Evolutionary conservation across 176 grass and related monocot species (phyloP).

Genomic region (Aechmea fasciata): DNA sequence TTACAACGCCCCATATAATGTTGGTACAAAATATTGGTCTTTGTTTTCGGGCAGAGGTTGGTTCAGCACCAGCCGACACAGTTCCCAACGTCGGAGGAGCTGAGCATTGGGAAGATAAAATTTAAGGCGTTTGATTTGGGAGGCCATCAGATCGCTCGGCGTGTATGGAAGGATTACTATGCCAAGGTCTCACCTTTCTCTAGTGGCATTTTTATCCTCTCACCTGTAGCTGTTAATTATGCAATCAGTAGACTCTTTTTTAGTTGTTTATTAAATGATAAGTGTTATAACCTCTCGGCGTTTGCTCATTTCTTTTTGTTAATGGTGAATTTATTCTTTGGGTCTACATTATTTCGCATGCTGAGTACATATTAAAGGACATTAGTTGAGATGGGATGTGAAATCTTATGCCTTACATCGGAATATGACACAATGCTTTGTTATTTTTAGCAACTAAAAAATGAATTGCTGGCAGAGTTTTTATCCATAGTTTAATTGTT

Average conservation of each 20-base stretch:
- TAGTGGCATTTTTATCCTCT: background rate
- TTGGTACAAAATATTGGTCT: background rate
- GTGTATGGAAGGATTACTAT: constrained; percentile 97
- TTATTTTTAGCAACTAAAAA: background rate
- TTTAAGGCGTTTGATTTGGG: constrained; percentile 92
- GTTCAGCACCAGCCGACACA: constrained; percentile 89
- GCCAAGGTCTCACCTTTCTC: constrained; percentile 51
- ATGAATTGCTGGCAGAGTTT: background rate
- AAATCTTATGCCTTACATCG: background rate
- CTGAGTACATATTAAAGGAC: background rate
- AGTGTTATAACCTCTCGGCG: background rate
- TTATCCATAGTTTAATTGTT: background rate
- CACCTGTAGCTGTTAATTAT: background rate
- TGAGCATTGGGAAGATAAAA: constrained; percentile 79
- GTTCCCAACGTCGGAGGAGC: constrained; percentile 76
- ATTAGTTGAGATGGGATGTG: background rate
- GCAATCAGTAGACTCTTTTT: no score
- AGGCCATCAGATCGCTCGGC: constrained; percentile 87
- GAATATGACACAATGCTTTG: background rate
- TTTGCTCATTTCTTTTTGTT: background rate
- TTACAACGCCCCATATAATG: no score
- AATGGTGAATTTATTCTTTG: background rate
- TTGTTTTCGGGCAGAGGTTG: constrained; percentile 39
- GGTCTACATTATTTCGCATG: background rate
- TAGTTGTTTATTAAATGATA: no score